Percentiles rank a stretch among this genome's conserved stretches.
phyloP scores from a whole-genome alignment of 108 stramenopile genomes.

The Phaeodactylum tricornutum region DNA sequence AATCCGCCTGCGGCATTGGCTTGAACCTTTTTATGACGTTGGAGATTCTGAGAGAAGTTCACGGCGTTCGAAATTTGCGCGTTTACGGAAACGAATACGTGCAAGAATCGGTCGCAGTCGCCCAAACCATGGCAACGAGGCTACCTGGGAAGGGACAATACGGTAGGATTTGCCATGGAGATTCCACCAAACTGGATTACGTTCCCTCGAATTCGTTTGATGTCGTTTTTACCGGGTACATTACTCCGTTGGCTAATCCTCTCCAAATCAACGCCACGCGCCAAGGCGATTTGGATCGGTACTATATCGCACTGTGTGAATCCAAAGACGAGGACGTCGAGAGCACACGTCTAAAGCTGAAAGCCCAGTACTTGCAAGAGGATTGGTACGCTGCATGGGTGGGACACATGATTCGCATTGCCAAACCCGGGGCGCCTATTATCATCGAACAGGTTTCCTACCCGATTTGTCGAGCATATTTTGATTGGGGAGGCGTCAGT shows the following conservation, averaged over 20 bases:
- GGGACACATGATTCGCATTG: conserved; percentile 31
- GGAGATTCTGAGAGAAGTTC: conserved; percentile 21
- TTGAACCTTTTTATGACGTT: conserved; percentile 18
- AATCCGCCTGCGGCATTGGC: conserved; percentile 20
- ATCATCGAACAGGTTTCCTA: conserved; percentile 15
- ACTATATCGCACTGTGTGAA: conserved; percentile 4
- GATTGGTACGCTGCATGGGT: conserved; percentile 26
- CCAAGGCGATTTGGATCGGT: background rate
- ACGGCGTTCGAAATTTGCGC: conserved; percentile 9
- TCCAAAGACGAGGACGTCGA: conserved; percentile 2
- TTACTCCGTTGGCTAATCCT: conserved; percentile 17
- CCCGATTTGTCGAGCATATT: background rate
- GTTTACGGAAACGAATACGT: conserved; percentile 34
- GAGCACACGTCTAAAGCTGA: conserved; percentile 5
- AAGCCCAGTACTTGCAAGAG: conserved; percentile 17
- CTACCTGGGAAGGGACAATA: background rate
- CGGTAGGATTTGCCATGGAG: conserved; percentile 26
- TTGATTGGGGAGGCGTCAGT: conserved; percentile 11
- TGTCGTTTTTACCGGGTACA: conserved; percentile 31
- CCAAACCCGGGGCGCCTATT: conserved; percentile 31
- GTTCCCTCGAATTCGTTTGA: conserved; percentile 32
- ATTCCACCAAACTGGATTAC: conserved; percentile 26
- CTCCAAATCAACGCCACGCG: conserved; percentile 3
- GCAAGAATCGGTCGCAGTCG: conserved; percentile 3
- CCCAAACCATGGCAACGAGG: background rate